Conservation (phyloP, 345 rosid genomes). For the Boechera stricta region DNA sequence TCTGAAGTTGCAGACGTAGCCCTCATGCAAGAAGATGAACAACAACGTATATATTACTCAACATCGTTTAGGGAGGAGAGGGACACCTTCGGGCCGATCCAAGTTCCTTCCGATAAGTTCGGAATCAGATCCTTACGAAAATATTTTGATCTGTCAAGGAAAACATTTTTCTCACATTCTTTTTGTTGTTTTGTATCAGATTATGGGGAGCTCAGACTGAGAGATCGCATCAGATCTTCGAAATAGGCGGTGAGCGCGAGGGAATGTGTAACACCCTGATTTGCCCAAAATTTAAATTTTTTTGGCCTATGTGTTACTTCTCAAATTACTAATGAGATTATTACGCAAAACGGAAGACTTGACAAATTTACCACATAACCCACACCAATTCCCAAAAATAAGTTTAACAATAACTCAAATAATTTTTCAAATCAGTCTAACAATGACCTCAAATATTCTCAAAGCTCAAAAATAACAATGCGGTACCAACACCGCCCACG, state of each 20-base stretch:
- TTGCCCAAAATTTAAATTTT: no score
- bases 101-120: conserved; percentile 81
- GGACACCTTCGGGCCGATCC: conserved; percentile 91
- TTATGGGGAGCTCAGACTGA: conserved; percentile 98
- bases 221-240: conserved; percentile 87
- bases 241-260: conserved; percentile 7
- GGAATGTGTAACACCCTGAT: no score
- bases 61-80: conserved; percentile 80
- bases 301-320: no score
- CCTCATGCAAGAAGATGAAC: conserved; percentile 55
- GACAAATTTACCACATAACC: no score
- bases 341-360: no score
- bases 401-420: no score
- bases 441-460: no score
- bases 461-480: no score
- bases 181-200: conserved; percentile 44
- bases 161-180: background rate
- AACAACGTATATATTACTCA: conserved; percentile 52
- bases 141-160: background rate
- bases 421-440: no score
- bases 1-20: conserved; percentile 39
- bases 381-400: no score
- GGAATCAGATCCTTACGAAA: conserved; percentile 21
- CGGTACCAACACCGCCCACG: no score
- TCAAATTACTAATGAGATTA: no score